These are phyloP conservation scores for Cucurbita ficifolia DNA, from an alignment of 306 rosid genomes.

Conservation along the genomic window DNA sequence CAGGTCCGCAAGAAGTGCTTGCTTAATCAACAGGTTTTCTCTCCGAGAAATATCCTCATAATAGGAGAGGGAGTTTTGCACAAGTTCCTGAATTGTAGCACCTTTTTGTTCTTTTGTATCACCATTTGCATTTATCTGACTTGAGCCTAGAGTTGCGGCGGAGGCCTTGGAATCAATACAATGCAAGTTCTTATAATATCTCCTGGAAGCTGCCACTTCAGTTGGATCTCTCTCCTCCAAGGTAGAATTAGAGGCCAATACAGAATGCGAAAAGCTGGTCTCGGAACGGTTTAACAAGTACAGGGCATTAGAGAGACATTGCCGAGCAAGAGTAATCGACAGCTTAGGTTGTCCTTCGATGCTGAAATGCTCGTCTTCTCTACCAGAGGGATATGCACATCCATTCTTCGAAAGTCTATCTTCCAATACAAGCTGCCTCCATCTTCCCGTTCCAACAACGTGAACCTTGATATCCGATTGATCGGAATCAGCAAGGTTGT, in stretches of 20 bases:
- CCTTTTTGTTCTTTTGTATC: slow-evolving; percentile 83
- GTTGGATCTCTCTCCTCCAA: slow-evolving; percentile 51
- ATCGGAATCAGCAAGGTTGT: slow-evolving; percentile 24
- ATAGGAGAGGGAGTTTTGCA: slow-evolving; percentile 64
- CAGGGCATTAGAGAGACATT: slow-evolving; percentile 64
- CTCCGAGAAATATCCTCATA: slow-evolving; percentile 53
- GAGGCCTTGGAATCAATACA: slow-evolving; percentile 50
- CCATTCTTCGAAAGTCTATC: slow-evolving; percentile 44
- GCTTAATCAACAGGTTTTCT: slow-evolving; percentile 67
- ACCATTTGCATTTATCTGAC: slow-evolving; percentile 60
- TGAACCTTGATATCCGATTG: slow-evolving; percentile 47
- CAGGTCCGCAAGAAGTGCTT: slow-evolving; percentile 75
- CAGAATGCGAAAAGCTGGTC: slow-evolving; percentile 29
- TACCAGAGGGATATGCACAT: slow-evolving; percentile 22
- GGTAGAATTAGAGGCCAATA: slow-evolving; percentile 46
- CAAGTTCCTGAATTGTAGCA: slow-evolving; percentile 58
- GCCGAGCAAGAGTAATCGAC: slow-evolving; percentile 67
- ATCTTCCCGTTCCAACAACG: slow-evolving; percentile 78
- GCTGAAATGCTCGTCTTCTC: slow-evolving; percentile 26
- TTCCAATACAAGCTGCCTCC: slow-evolving; percentile 85
- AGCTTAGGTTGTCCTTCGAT: slow-evolving; percentile 54
- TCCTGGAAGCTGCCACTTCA: slow-evolving; percentile 44
- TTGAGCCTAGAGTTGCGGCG: slow-evolving; percentile 33
- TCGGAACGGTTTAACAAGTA: slow-evolving; percentile 44
- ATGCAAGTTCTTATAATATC: slow-evolving; percentile 38